Percentiles rank a stretch among this genome's conserved stretches.
phyloP scores from a whole-genome alignment of 768 basidiomycete genomes.

The Tulasnella sp. region DNA sequence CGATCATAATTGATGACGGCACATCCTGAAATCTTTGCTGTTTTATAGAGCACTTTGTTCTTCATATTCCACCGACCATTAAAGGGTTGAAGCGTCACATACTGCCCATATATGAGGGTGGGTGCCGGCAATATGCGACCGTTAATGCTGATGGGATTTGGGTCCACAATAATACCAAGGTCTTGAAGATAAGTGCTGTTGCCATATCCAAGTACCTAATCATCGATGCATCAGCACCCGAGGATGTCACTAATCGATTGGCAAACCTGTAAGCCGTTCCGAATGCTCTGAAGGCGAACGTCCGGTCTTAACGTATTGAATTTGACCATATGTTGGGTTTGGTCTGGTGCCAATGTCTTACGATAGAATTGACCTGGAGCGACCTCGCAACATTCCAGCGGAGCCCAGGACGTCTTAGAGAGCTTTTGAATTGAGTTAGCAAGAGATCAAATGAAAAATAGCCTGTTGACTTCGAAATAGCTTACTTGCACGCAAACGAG shows the following conservation, averaged over 20 bases:
- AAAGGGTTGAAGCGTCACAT: constrained; percentile 43
- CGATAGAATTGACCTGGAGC: constrained; percentile 60
- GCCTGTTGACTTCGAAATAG: too few species aligned
- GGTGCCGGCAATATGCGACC: constrained; percentile 62
- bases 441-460: not conserved
- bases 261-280: constrained; percentile 41
- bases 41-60: constrained; percentile 44
- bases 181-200: constrained; percentile 65
- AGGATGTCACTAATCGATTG: constrained; percentile 37
- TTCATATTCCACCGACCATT: constrained; percentile 78
- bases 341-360: constrained; percentile 43
- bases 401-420: constrained; percentile 43
- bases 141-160: constrained; percentile 46
- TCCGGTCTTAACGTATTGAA: constrained; percentile 60
- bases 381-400: constrained; percentile 59
- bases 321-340: constrained; percentile 47
- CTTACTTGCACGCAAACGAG: constrained; percentile 59
- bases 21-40: constrained; percentile 49
- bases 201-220: constrained; percentile 42
- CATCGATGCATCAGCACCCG: not conserved
- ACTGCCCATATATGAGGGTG: constrained; percentile 52
- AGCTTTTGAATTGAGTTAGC: not conserved
- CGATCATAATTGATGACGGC: constrained; percentile 58
- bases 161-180: constrained; percentile 59
- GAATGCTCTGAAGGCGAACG: constrained; percentile 50